A percentile compares a stretch with the other conserved stretches of the same genome.
Evolutionary conservation across 208 protist genomes (phyloP).

Genomic region (Herpetomonas tarakana): DNA sequence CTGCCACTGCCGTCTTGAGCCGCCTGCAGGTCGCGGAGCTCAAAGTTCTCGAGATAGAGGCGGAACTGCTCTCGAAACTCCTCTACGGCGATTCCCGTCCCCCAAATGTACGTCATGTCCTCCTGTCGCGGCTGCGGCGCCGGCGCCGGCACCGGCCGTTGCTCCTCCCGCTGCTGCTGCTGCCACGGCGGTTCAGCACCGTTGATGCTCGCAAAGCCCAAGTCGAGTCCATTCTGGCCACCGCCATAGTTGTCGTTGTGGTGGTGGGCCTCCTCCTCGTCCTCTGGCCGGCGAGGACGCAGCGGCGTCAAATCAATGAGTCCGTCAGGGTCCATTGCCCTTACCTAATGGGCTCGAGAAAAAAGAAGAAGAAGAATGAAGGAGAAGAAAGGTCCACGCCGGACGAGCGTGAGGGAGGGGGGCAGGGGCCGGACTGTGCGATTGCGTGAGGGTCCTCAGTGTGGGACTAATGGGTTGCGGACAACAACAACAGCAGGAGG

Average conservation of each 20-base stretch:
- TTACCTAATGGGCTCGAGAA: background rate
- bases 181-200: background rate
- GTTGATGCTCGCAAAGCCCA: background rate
- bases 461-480: no score
- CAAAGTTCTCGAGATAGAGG: conserved; percentile 79
- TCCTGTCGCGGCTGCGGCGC: conserved; percentile 40
- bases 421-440: no score
- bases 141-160: conserved; percentile 5
- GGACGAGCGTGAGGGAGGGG: no score
- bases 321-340: conserved; percentile 35
- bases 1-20: background rate
- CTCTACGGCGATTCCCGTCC: conserved; percentile 85
- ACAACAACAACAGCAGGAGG: no score
- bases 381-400: no score
- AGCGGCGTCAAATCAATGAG: conserved; percentile 61
- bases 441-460: no score
- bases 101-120: conserved; percentile 89
- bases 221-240: background rate
- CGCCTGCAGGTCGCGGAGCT: conserved; percentile 7
- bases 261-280: background rate
- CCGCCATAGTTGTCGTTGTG: background rate
- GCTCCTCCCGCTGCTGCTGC: background rate
- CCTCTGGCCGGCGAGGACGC: conserved; percentile 29
- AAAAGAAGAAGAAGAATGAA: background rate
- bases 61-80: conserved; percentile 73